Percentiles rank a stretch among this genome's conserved stretches.
Evolutionary conservation across 2,329 filamentous ascomycete species (phyloP).

Genomic region (Ceratocystis smalleyi): DNA sequence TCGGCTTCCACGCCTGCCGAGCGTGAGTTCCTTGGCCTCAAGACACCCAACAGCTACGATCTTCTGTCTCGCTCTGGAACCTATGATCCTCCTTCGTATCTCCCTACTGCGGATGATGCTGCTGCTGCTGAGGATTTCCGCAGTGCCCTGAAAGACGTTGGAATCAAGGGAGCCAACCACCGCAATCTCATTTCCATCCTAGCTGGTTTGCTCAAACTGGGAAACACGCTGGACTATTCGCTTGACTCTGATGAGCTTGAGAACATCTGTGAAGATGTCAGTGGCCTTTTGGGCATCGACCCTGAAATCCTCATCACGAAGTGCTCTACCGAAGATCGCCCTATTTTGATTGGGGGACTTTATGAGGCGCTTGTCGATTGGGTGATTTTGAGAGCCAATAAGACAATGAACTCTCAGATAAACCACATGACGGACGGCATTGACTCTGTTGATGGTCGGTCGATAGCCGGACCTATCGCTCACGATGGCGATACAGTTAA

Average conservation of each 20-base stretch:
- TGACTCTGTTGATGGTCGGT: slow-evolving; percentile 50
- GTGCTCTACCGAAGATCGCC: slow-evolving; percentile 70
- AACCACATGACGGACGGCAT: slow-evolving; percentile 47
- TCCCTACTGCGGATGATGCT: slow-evolving; percentile 82
- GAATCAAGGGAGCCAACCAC: slow-evolving; percentile 74
- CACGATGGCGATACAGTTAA: slow-evolving; percentile 70
- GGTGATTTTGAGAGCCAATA: slow-evolving; percentile 80
- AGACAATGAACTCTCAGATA: slow-evolving; percentile 65
- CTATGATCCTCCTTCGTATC: slow-evolving; percentile 70
- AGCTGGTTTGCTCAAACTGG: slow-evolving; percentile 76
- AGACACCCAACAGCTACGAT: slow-evolving; percentile 58
- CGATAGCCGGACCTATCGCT: slow-evolving; percentile 25
- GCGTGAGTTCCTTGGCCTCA: slow-evolving; percentile 71
- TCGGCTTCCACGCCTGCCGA: slow-evolving; percentile 81
- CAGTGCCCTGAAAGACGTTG: slow-evolving; percentile 71
- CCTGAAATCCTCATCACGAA: slow-evolving; percentile 65
- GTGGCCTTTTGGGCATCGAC: slow-evolving; percentile 70
- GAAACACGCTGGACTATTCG: slow-evolving; percentile 72
- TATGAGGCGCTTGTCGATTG: slow-evolving; percentile 94
- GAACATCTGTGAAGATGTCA: slow-evolving; percentile 77
- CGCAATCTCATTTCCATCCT: slow-evolving; percentile 74
- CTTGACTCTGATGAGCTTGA: slow-evolving; percentile 75
- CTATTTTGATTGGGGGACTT: slow-evolving; percentile 65
- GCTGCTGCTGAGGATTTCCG: slow-evolving; percentile 90
- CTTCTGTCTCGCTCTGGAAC: slow-evolving; percentile 72